Evolutionary conservation across 768 basidiomycete genomes (phyloP).

Genomic region (Tremella fuciformis): DNA sequence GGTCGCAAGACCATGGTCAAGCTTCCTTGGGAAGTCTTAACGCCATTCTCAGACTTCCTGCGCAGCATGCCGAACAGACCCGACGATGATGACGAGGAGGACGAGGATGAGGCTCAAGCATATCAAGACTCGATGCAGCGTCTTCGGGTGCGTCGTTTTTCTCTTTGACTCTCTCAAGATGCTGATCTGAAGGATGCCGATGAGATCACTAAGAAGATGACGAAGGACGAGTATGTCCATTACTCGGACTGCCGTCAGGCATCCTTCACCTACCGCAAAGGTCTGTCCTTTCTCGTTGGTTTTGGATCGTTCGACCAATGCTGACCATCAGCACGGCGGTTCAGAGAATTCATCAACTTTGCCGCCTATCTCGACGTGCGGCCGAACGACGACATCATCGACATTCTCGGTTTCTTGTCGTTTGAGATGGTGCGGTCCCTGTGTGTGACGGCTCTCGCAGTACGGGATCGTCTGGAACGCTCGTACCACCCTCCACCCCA

Average conservation of each 20-base stretch:
- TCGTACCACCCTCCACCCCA: not conserved
- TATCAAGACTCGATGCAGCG: slow-evolving; percentile 90
- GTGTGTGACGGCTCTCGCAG: slow-evolving; percentile 78
- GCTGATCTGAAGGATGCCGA: slow-evolving; percentile 72
- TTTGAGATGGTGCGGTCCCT: slow-evolving; percentile 96
- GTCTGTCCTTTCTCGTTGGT: slow-evolving; percentile 53
- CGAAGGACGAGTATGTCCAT: slow-evolving; percentile 91
- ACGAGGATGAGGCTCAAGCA: slow-evolving; percentile 92
- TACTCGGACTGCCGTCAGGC: slow-evolving; percentile 96
- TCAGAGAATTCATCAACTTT: slow-evolving; percentile 88
- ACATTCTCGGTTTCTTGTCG: slow-evolving; percentile 93
- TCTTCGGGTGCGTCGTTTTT: slow-evolving; percentile 60
- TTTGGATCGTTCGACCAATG: not conserved
- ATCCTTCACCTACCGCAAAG: slow-evolving; percentile 94
- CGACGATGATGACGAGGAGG: slow-evolving; percentile 74
- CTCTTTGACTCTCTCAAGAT: not conserved
- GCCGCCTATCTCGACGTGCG: slow-evolving; percentile 81
- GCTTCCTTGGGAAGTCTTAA: slow-evolving; percentile 91
- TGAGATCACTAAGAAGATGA: slow-evolving; percentile 92
- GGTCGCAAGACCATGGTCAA: slow-evolving; percentile 92
- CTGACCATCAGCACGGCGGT: slow-evolving; percentile 70
- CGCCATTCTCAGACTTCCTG: slow-evolving; percentile 84
- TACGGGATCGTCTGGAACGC: slow-evolving; percentile 51
- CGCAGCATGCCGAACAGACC: slow-evolving; percentile 34
- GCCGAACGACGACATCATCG: slow-evolving; percentile 88